Percentiles rank a stretch among this genome's conserved stretches.
These are phyloP conservation scores for Saposhnikovia divaricata DNA, from an alignment of 129 eudicot species.

Conservation along the genomic window DNA sequence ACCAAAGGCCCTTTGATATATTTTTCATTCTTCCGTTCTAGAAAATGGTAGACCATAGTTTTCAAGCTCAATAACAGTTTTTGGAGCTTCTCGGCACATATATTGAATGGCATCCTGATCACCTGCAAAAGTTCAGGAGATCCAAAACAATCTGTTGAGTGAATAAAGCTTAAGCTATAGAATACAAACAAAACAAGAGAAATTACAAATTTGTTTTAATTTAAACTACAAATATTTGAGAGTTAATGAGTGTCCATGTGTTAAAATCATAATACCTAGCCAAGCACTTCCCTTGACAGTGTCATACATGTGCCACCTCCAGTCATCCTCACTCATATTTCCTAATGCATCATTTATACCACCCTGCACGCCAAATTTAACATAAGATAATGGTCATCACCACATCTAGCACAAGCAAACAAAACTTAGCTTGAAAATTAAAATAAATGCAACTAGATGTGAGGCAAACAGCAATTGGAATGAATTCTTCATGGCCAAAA, in stretches of 20 bases:
- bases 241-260: neutral
- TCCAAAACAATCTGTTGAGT: no score
- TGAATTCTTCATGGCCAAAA: neutral
- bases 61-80: no score
- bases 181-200: no score
- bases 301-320: constrained; percentile 99
- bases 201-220: neutral
- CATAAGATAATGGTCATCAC: neutral
- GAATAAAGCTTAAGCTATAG: no score
- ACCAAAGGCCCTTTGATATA: no score
- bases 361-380: constrained; percentile 3
- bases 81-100: no score
- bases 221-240: neutral
- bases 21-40: no score
- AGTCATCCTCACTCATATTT: constrained; percentile 89
- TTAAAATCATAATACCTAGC: constrained; percentile 44
- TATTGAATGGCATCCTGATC: no score
- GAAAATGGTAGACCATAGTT: no score
- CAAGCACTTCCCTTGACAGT: constrained; percentile 99
- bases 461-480: neutral
- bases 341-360: constrained; percentile 76
- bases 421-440: neutral
- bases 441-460: neutral
- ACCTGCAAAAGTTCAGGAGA: no score
- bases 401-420: neutral